Conservation (phyloP, 2,329 filamentous ascomycete genomes). For the Fusarium scirpi region DNA sequence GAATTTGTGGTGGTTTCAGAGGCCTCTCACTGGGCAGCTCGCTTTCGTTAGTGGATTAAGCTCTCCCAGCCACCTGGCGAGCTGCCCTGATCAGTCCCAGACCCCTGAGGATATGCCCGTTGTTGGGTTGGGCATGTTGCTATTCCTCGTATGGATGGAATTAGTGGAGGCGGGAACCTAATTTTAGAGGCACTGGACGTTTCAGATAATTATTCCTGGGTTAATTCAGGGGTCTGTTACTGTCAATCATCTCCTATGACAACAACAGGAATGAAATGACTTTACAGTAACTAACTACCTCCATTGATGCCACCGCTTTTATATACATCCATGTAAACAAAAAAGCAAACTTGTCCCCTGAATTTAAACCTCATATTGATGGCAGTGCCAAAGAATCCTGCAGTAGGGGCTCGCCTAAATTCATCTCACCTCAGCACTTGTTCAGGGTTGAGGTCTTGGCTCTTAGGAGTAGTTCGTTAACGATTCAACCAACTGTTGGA, state of each 20-base stretch:
- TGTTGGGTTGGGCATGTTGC: not conserved
- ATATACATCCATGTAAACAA: not conserved
- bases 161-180: constrained; percentile 27
- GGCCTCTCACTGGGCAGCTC: constrained; percentile 36
- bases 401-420: not conserved
- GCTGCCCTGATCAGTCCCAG: constrained; percentile 25
- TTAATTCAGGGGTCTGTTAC: constrained; percentile 25
- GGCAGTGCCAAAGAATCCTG: not conserved
- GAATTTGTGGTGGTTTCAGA: constrained; percentile 34
- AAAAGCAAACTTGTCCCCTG: not conserved
- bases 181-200: constrained; percentile 38
- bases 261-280: not conserved
- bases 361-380: not conserved
- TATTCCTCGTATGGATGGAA: constrained; percentile 24
- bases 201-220: constrained; percentile 34
- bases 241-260: constrained; percentile 10
- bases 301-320: not conserved
- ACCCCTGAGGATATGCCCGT: constrained; percentile 26
- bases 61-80: constrained; percentile 18
- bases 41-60: constrained; percentile 18
- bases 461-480: not conserved
- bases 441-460: constrained; percentile 2
- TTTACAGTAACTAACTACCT: not conserved
- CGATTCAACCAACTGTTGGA: not conserved
- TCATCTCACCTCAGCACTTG: constrained; percentile 27